These are phyloP conservation scores for Acacia acuminata DNA, from an alignment of 306 rosid species.

Conservation along the genomic window DNA sequence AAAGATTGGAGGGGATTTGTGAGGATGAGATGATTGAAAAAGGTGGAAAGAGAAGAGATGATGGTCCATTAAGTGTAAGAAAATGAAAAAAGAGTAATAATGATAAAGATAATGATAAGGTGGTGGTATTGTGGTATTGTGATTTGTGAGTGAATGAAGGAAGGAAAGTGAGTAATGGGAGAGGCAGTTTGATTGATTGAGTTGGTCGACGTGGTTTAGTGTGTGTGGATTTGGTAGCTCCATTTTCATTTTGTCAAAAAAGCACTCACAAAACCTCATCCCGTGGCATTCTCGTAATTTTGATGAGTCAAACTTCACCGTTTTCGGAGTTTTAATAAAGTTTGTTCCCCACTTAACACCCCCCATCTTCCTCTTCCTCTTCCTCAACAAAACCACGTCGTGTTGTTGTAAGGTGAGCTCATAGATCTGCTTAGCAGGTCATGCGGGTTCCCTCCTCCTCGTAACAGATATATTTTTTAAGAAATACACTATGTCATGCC, in stretches of 20 bases:
- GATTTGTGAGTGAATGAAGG: background rate
- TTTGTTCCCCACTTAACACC: constrained; percentile 67
- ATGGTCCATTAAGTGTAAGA: background rate
- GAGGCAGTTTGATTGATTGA: background rate
- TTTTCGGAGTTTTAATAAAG: constrained; percentile 55
- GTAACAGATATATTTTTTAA: too few relatives aligned
- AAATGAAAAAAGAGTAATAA: background rate
- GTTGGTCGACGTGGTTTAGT: background rate
- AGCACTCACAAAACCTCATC: background rate
- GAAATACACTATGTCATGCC: too few relatives aligned
- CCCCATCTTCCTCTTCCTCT: too few relatives aligned
- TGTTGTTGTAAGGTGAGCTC: too few relatives aligned
- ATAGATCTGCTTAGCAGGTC: too few relatives aligned
- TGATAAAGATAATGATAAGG: background rate
- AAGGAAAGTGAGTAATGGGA: background rate
- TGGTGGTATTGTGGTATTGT: background rate
- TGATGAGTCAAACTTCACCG: constrained; percentile 39
- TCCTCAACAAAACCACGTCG: too few relatives aligned
- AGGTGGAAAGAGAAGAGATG: background rate
- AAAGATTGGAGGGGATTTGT: background rate
- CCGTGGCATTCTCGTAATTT: constrained; percentile 9
- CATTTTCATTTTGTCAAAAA: background rate
- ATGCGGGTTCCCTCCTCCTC: too few relatives aligned
- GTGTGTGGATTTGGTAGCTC: constrained; percentile 15
- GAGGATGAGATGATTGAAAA: too few relatives aligned